Evolutionary conservation across 2,329 filamentous ascomycete species (phyloP), one percentile per base, ranked within the genome.

Genomic region (Zasmidium citrigriseum): DNA sequence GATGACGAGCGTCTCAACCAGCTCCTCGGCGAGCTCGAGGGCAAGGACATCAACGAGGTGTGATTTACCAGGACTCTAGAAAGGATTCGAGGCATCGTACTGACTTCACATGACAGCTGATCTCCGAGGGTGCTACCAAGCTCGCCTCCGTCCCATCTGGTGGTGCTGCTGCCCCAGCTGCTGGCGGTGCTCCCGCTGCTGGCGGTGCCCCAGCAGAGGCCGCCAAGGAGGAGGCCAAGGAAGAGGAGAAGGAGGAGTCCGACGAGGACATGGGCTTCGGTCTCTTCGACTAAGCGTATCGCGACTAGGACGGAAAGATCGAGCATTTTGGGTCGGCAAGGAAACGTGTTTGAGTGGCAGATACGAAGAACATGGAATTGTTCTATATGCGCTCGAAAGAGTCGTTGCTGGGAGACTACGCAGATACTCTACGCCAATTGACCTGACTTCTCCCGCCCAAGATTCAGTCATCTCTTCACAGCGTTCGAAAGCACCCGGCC

Each of bases 91-190:
- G 21, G 11, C 16, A 20, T 49, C 14, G 14, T 22, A 49, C 45
- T 55, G 20, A 55, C 18, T 29, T 57, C 53, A 70, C 74, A 70
- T 21, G 65, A 64, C 71, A 98, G 95, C 83, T 99, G 81, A 97
- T 99, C 79, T 73, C 90, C 73, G 86, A 93, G 81, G 95, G 95
- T 77, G 87, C 90, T 68, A 75, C 83, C 80, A 99, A 99, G 89
- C 91, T 99, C 75, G 95, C 95, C 73, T 97, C 93, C 81, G 93
- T 99, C 76, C 93, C 95, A 80, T 91, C 90, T 75, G 95, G 93
- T 74, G 93, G 93, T 80, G 85, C 83, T 75, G 87, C 83, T 77
- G 86, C 81, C 76, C 89, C 81, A 75, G 90, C 82, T 74, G 89
- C 81, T 72, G 88, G 82, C 70, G 88, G 81, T 69, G 89, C 81